Evolutionary conservation across 116 monocot genomes (phyloP).

Genomic region (Cymodocea nodosa): DNA sequence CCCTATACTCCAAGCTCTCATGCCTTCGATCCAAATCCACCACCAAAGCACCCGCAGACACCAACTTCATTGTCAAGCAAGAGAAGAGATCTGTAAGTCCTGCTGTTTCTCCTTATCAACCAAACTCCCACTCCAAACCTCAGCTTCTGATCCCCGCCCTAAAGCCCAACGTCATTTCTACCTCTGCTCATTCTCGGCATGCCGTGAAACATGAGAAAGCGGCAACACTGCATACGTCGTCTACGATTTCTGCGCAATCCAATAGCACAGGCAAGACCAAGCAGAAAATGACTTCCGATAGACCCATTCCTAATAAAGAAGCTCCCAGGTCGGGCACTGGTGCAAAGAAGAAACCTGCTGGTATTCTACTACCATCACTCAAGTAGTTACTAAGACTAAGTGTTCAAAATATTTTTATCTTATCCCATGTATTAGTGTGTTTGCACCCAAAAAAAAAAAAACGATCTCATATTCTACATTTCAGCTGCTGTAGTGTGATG

Average conservation of each 20-base stretch:
- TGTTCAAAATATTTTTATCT: neutral
- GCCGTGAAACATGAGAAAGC: neutral
- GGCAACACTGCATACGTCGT: neutral
- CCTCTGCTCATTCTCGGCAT: neutral
- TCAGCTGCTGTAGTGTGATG: neutral
- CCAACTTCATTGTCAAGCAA: neutral
- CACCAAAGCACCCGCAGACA: neutral
- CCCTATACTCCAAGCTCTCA: conserved; percentile 2
- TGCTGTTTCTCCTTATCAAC: neutral
- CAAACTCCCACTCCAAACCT: neutral
- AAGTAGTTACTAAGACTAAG: neutral
- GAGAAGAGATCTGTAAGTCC: neutral
- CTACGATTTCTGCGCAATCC: neutral
- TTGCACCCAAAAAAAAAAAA: too few relatives aligned
- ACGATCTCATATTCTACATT: too few relatives aligned
- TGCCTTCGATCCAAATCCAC: neutral
- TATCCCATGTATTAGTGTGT: neutral
- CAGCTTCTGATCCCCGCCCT: conserved; percentile 10
- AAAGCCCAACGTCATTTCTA: neutral
- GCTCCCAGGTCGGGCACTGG: neutral
- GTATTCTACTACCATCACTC: neutral
- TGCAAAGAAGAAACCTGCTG: conserved; percentile 3
- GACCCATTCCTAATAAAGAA: neutral
- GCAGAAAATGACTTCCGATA: neutral
- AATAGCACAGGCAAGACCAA: neutral